These are phyloP conservation scores for Cydonia oblonga DNA, from an alignment of 331 rosid species.

Conservation along the genomic window DNA sequence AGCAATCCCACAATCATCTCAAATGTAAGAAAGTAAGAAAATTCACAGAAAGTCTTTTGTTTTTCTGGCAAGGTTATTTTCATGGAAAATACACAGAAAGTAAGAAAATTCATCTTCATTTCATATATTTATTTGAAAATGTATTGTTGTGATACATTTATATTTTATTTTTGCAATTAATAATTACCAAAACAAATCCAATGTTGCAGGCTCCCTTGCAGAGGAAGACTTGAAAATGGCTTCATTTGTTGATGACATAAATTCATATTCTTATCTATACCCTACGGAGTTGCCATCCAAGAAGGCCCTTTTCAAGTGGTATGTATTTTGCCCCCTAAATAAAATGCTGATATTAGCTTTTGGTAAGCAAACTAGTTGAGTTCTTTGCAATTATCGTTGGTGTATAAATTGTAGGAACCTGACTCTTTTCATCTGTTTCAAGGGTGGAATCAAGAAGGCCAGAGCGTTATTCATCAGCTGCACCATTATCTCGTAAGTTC, in stretches of 20 bases:
- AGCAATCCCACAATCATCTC: too few species aligned
- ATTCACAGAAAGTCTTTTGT: too few species aligned
- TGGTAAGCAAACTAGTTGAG: background rate
- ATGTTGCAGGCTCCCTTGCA: constrained; percentile 53
- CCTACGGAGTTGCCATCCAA: constrained; percentile 68
- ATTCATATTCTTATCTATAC: constrained; percentile 71
- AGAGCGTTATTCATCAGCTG: constrained; percentile 92
- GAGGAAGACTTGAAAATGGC: constrained; percentile 59
- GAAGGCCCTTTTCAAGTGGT: constrained; percentile 72
- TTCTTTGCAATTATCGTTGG: background rate
- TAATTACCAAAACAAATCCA: background rate
- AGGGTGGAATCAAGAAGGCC: constrained; percentile 98
- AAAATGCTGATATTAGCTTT: background rate
- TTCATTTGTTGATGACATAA: constrained; percentile 50
- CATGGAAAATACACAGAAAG: too few species aligned
- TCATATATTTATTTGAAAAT: too few species aligned
- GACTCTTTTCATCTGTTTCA: constrained; percentile 37
- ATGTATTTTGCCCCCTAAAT: background rate
- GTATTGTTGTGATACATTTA: too few species aligned
- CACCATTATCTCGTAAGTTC: constrained; percentile 95
- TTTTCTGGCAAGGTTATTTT: too few species aligned
- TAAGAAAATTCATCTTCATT: too few species aligned
- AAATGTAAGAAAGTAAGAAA: too few species aligned
- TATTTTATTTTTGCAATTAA: too few species aligned
- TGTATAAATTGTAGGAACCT: constrained; percentile 18